phyloP scores from a whole-genome alignment of 192 early-diverging fungal genomes.

The Coemansia sp. region DNA sequence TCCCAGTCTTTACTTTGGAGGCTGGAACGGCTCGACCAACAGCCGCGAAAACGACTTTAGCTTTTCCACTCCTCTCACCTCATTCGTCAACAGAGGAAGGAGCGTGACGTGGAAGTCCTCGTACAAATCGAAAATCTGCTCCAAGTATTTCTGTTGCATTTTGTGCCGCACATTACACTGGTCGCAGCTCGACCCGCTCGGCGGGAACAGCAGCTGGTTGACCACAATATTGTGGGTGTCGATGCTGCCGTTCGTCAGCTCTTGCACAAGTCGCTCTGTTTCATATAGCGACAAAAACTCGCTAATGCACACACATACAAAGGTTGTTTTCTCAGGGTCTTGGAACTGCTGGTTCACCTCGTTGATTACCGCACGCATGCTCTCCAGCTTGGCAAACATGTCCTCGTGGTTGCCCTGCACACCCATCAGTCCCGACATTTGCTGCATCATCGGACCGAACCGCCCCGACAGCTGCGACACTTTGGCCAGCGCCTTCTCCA shows the following conservation, averaged over 20 bases:
- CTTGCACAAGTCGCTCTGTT: constrained; percentile 99
- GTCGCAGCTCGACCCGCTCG: constrained; percentile 79
- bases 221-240: constrained; percentile 99
- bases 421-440: constrained; percentile 81
- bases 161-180: constrained; percentile 90
- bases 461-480: constrained; percentile 86
- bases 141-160: constrained; percentile 99
- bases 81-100: constrained; percentile 93
- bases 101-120: constrained; percentile 96
- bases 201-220: constrained; percentile 96
- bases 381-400: constrained; percentile 92
- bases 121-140: constrained; percentile 99
- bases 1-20: constrained; percentile 28
- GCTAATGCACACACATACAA: constrained; percentile 98
- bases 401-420: constrained; percentile 85
- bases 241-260: constrained; percentile 94
- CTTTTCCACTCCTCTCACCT: constrained; percentile 93
- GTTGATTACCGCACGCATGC: constrained; percentile 94
- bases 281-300: constrained; percentile 99
- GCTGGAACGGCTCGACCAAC: constrained; percentile 78
- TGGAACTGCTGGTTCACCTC: constrained; percentile 99
- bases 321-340: constrained; percentile 98
- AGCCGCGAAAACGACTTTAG: constrained; percentile 91
- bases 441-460: constrained; percentile 96
- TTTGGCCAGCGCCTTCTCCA: constrained; percentile 98